Base-by-base conservation (phyloP, 768 basidiomycete genomes). In the Amanita thiersii region DNA sequence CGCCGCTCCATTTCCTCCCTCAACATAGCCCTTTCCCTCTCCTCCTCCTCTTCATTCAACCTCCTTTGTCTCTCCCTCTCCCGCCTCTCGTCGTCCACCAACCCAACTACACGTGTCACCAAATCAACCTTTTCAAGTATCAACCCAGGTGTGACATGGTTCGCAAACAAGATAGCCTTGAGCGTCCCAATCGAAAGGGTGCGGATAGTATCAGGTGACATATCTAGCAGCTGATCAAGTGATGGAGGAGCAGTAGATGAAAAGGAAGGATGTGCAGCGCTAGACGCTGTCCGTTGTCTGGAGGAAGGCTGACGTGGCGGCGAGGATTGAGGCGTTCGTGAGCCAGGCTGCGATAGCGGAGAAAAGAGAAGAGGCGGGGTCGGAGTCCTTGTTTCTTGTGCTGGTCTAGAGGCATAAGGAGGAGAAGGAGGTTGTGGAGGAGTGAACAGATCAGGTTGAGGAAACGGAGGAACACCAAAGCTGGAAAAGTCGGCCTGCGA, bases 81-180 rank as follows among this genome's bases (percentile, higher is more conserved):
- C 21, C 58, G 51, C 47, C 65, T 62, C 56, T 87, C 85, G 46
- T 78, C 79, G 39, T 80, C 79, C 12, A 89, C 61, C 9, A 90
- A 59, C 11, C 59, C 63, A 42, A 63, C 50, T 18, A 88, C 87
- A 53, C 83, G 85, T 31, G 59, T 68, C 10, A 91, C 86, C n/a
- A 91, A 59, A 37, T 91, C 88, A 17, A 69, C 64, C 65, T 96
- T 96, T 65, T 96, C 92, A n/a, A 94, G 63, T 1, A 92, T 64
- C 52, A 80, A 68, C 9, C 79, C 74, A 20, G 86, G 77, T 50
- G 77, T 75, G 30, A 94, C 86, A 43, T 85, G 89, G 49, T 92
- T 88, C 40, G 78, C 77, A 54, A 79, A 88, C 15, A 96, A 59
- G 14, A 94, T 72, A 2, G 70, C 68, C 57, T 96, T 96, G 35